phyloP scores from a whole-genome alignment of 2,329 filamentous ascomycete genomes.

The Colletotrichum tamarilloi region DNA sequence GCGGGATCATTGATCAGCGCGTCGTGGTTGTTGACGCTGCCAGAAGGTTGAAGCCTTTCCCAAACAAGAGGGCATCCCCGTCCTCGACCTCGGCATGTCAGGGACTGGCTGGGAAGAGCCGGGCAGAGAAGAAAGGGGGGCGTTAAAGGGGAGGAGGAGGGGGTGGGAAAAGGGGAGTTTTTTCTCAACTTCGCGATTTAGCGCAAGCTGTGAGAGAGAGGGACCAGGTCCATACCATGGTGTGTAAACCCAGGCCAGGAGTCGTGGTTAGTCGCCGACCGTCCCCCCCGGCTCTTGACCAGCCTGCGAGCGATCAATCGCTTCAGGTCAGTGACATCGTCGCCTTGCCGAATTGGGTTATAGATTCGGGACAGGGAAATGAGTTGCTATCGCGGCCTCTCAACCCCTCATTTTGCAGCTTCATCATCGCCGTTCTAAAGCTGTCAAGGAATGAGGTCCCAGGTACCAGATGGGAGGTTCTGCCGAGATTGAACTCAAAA shows the following conservation, averaged over 20 bases:
- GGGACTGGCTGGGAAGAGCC: not conserved
- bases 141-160: not conserved
- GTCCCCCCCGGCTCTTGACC: not conserved
- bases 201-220: not conserved
- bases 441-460: no score
- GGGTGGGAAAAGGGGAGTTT: not conserved
- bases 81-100: constrained; percentile 25
- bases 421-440: not conserved
- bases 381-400: not conserved
- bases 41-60: constrained; percentile 1
- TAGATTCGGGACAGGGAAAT: constrained; percentile 1
- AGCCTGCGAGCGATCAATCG: constrained; percentile 4
- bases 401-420: not conserved
- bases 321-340: constrained; percentile 16
- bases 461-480: constrained; percentile 9
- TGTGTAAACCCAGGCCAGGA: not conserved
- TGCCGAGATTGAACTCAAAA: constrained; percentile 24
- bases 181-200: not conserved
- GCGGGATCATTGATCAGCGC: constrained; percentile 29
- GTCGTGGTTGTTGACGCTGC: not conserved
- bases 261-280: not conserved
- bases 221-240: not conserved
- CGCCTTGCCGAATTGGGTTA: not conserved
- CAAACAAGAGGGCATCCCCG: constrained; percentile 21
- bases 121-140: not conserved